Conservation (phyloP, 345 rosid genomes). For the Euphorbia peplus region DNA sequence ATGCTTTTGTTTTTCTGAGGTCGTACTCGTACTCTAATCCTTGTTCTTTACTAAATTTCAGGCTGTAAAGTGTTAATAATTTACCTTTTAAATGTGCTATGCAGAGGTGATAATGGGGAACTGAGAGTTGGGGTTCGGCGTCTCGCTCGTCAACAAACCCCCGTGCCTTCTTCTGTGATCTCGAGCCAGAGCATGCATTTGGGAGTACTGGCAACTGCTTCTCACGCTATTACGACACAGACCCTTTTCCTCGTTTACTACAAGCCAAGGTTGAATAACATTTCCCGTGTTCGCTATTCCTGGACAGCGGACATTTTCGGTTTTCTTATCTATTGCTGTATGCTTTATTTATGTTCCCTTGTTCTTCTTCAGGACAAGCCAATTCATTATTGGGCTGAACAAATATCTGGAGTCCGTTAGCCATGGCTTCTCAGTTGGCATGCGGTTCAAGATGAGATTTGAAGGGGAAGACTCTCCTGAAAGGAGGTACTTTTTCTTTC, state of each 20-base stretch:
- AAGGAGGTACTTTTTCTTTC: conserved; percentile 49
- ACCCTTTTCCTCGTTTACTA: conserved; percentile 79
- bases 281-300: not conserved
- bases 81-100: not conserved
- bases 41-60: conserved; percentile 8
- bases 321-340: not conserved
- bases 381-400: conserved; percentile 77
- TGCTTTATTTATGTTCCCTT: conserved; percentile 5
- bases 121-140: conserved; percentile 79
- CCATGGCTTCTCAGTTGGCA: conserved; percentile 61
- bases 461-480: conserved; percentile 93
- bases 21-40: conserved; percentile 28
- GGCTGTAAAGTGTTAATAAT: not conserved
- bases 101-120: conserved; percentile 69
- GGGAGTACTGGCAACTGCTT: conserved; percentile 94
- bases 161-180: conserved; percentile 86
- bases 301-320: not conserved
- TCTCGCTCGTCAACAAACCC: conserved; percentile 59
- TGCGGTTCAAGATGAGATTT: conserved; percentile 88
- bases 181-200: conserved; percentile 95
- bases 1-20: conserved; percentile 88
- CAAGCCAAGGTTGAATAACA: conserved; percentile 70
- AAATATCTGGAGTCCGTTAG: conserved; percentile 67
- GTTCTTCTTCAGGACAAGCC: conserved; percentile 68
- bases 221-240: conserved; percentile 65